A percentile compares a stretch with the other conserved stretches of the same genome.
phyloP scores from a whole-genome alignment of 2,329 filamentous ascomycete genomes.

The Penicillium psychrosexuale region DNA sequence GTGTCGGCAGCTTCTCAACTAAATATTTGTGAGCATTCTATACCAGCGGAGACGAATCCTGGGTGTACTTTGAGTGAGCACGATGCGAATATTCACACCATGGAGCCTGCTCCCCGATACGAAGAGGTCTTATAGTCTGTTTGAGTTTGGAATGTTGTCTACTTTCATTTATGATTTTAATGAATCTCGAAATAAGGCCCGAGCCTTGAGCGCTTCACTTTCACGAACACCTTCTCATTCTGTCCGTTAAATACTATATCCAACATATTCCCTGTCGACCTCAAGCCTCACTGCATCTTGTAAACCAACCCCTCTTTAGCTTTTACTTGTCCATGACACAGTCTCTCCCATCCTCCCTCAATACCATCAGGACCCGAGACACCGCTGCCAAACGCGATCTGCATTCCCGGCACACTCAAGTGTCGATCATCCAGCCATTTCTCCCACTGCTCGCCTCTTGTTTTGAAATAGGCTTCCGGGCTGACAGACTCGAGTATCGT shows the following conservation, averaged over 20 bases:
- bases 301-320: slow-evolving; percentile 20
- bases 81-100: background rate
- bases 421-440: slow-evolving; percentile 11
- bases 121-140: background rate
- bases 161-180: too few relatives aligned
- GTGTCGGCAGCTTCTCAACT: background rate
- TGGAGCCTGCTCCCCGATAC: background rate
- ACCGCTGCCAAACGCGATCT: slow-evolving; percentile 14
- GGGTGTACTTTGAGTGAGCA: background rate
- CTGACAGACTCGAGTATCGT: background rate
- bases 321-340: slow-evolving; percentile 6
- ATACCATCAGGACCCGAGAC: slow-evolving; percentile 13
- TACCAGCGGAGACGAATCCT: background rate
- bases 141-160: too few relatives aligned
- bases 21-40: background rate
- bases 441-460: background rate
- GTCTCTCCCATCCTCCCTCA: slow-evolving; percentile 15
- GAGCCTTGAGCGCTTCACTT: background rate
- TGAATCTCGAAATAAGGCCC: background rate
- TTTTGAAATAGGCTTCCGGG: slow-evolving; percentile 1
- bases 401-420: slow-evolving; percentile 7
- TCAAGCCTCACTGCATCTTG: slow-evolving; percentile 2
- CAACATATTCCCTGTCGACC: background rate
- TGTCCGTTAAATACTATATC: background rate
- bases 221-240: background rate